Evolutionary conservation across 805 yeast genomes (phyloP).

Genomic region (Tetrapisispora taiwanensis): DNA sequence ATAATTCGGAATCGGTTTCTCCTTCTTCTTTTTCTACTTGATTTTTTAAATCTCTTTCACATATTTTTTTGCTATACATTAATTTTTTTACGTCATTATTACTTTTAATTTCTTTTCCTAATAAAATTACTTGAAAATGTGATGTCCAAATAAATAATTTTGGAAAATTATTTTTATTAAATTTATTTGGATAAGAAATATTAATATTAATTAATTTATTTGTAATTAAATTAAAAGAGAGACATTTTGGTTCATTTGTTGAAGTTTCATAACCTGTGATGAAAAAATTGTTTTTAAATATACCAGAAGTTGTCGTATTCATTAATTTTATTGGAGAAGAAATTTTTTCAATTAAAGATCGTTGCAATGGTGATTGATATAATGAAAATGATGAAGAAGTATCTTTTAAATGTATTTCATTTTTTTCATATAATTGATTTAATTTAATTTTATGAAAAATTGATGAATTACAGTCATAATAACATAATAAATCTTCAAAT

Average conservation of each 20-base stretch:
- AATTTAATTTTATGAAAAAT: neutral
- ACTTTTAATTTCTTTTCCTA: conserved; percentile 33
- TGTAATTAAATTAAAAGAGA: conserved; percentile 24
- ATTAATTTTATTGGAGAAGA: neutral
- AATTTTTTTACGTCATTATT: neutral
- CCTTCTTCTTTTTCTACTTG: too few relatives aligned
- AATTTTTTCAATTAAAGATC: neutral
- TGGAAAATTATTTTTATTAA: conserved; percentile 50
- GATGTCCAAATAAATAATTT: conserved; percentile 67
- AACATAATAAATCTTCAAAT: conserved; percentile 11
- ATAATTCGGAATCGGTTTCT: too few relatives aligned
- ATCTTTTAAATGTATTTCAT: too few relatives aligned
- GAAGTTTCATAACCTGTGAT: conserved; percentile 46
- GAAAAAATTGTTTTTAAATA: conserved; percentile 59
- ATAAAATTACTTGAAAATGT: conserved; percentile 55
- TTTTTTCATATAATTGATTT: conserved; percentile 21
- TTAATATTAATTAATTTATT: conserved; percentile 55
- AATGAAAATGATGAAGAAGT: too few relatives aligned
- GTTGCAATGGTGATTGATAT: too few relatives aligned
- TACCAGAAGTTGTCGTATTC: conserved; percentile 43
- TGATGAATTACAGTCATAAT: neutral
- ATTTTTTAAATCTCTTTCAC: too few relatives aligned
- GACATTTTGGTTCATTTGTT: conserved; percentile 20
- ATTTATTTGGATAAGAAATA: conserved; percentile 40
- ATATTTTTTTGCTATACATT: too few relatives aligned